These are phyloP conservation scores for Arbutus unedo DNA, from an alignment of 148 eudicot genomes.

Conservation along the genomic window DNA sequence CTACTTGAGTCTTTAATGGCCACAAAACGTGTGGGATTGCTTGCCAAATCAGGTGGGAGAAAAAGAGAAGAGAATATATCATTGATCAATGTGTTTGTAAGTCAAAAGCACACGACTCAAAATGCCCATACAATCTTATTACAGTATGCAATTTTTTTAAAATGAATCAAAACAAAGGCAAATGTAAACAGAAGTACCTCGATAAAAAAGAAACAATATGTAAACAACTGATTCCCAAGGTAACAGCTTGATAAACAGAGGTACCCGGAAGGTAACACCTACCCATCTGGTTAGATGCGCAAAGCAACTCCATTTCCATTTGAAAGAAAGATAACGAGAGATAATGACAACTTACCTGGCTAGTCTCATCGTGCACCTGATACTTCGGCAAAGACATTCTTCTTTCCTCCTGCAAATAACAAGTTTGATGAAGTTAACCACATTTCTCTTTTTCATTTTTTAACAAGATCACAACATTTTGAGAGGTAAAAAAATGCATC, in stretches of 20 bases:
- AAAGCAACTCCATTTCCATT: slow-evolving; percentile 31
- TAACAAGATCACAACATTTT: neutral
- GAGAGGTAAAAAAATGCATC: neutral
- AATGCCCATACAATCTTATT: slow-evolving; percentile 19
- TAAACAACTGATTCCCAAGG: slow-evolving; percentile 38
- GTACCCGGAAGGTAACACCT: slow-evolving; percentile 26
- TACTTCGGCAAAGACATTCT: slow-evolving; percentile 84
- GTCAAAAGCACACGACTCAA: slow-evolving; percentile 17
- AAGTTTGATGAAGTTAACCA: neutral
- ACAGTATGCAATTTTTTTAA: slow-evolving; percentile 13
- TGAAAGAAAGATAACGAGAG: slow-evolving; percentile 24
- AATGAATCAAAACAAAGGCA: slow-evolving; percentile 4
- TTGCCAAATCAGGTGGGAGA: slow-evolving; percentile 43
- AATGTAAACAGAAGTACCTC: slow-evolving; percentile 27
- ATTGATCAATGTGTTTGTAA: slow-evolving; percentile 29
- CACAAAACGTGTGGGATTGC: slow-evolving; percentile 64
- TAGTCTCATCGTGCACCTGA: slow-evolving; percentile 99
- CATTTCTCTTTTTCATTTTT: neutral
- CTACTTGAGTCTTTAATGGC: slow-evolving; percentile 80
- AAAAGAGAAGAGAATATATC: slow-evolving; percentile 33
- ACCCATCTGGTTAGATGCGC: slow-evolving; percentile 33
- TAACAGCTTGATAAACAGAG: slow-evolving; percentile 5
- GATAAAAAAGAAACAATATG: slow-evolving; percentile 21
- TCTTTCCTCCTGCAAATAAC: slow-evolving; percentile 81
- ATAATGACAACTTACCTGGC: slow-evolving; percentile 92